Conservation (phyloP, 2,329 filamentous ascomycete genomes). For the Domatiomyces globalis region DNA sequence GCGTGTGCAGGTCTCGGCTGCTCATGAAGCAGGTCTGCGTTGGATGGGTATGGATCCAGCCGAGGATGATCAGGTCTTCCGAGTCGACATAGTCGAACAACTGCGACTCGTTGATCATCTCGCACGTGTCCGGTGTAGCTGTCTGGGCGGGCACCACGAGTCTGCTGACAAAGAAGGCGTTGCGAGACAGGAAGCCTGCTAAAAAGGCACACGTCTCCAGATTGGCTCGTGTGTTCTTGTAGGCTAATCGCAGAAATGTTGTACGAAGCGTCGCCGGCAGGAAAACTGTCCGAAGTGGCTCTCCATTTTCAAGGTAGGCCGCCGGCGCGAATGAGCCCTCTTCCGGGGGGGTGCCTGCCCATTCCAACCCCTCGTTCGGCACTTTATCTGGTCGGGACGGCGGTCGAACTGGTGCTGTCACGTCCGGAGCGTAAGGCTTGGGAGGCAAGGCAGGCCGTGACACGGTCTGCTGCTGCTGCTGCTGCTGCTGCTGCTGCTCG, state of each 20-base stretch:
- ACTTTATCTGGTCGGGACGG: conserved; percentile 21
- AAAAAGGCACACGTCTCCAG: conserved; percentile 93
- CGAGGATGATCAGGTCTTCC: conserved; percentile 62
- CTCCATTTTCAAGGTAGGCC: conserved; percentile 79
- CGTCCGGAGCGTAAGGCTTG: conserved; percentile 3
- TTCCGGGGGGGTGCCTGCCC: conserved; percentile 21
- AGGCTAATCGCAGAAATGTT: conserved; percentile 60
- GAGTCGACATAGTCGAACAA: conserved; percentile 81
- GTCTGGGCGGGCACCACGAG: conserved; percentile 85
- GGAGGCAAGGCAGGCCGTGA: conserved; percentile 12
- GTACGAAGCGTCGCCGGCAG: conserved; percentile 61
- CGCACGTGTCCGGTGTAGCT: conserved; percentile 83
- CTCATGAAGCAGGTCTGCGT: conserved; percentile 98
- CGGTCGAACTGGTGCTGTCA: conserved; percentile 7
- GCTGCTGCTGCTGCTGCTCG: conserved; percentile 6
- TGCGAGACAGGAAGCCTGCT: conserved; percentile 78
- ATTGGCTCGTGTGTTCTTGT: conserved; percentile 62
- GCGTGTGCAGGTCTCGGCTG: conserved; percentile 82
- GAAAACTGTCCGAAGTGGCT: conserved; percentile 74
- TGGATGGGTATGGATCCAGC: conserved; percentile 97
- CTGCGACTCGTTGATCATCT: conserved; percentile 72
- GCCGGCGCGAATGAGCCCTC: conserved; percentile 70
- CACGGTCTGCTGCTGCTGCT: conserved; percentile 19
- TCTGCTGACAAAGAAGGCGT: conserved; percentile 79
- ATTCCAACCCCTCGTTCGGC: neutral